Conservation (phyloP, 2,329 filamentous ascomycete genomes). For the Eurotiales sp. region DNA sequence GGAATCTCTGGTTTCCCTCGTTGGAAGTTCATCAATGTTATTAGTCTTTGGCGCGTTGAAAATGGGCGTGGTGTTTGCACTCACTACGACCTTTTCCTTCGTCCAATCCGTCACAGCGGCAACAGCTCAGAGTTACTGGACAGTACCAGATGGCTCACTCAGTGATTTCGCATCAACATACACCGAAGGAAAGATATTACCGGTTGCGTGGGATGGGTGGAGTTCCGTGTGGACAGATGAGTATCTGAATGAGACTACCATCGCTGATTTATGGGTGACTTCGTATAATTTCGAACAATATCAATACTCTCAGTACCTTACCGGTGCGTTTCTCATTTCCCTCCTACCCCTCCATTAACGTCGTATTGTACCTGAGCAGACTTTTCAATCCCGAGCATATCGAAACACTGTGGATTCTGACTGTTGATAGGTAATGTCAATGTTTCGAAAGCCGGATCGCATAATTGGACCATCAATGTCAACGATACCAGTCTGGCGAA, state of each 20-base stretch:
- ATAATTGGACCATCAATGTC: conserved; percentile 12
- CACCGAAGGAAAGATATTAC: not conserved
- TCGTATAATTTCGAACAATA: conserved; percentile 11
- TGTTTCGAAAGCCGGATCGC: not conserved
- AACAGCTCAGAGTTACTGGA: conserved; percentile 19
- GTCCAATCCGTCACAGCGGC: conserved; percentile 12
- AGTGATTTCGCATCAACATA: conserved; percentile 5
- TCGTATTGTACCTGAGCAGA: not conserved
- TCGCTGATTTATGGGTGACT: conserved; percentile 12
- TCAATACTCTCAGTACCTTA: conserved; percentile 4
- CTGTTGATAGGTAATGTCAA: not conserved
- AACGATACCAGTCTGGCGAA: conserved; percentile 5
- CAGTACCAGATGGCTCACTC: conserved; percentile 1
- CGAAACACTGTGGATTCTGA: not conserved
- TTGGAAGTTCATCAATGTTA: too few relatives aligned
- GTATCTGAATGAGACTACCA: not conserved
- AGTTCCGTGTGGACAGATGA: conserved; percentile 2
- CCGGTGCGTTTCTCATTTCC: conserved; percentile 1
- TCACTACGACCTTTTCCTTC: not conserved
- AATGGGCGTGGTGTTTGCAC: not conserved
- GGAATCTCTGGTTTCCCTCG: too few relatives aligned
- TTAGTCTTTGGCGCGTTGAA: too few relatives aligned
- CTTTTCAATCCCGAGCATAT: not conserved
- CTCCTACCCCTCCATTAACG: not conserved
- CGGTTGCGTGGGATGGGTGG: conserved; percentile 3